Evolutionary conservation across 768 basidiomycete genomes (phyloP).

Genomic region (Panaeolus papilionaceus): DNA sequence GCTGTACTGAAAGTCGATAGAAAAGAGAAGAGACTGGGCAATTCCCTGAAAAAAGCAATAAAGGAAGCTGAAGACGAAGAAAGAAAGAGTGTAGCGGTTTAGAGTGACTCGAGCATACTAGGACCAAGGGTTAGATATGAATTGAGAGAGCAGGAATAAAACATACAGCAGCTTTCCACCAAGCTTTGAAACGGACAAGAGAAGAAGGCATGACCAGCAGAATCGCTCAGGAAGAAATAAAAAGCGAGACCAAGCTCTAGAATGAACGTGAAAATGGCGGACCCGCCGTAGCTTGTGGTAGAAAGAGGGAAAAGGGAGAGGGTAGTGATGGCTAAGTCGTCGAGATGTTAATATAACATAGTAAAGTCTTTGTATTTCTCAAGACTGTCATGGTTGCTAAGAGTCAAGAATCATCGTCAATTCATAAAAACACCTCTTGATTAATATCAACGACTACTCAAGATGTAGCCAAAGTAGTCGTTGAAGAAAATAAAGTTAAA

Average conservation of each 20-base stretch:
- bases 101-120: conserved; percentile 47
- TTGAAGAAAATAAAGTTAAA: conserved; percentile 59
- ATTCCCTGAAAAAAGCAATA: conserved; percentile 60
- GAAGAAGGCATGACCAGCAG: conserved; percentile 15
- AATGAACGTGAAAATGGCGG: conserved; percentile 23
- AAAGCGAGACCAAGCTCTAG: conserved; percentile 25
- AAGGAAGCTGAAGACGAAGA: conserved; percentile 56
- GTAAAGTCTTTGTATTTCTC: background rate
- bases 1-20: conserved; percentile 48
- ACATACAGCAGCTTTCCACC: conserved; percentile 26
- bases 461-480: conserved; percentile 35
- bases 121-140: background rate
- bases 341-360: too few species aligned
- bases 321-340: too few species aligned
- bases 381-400: too few species aligned
- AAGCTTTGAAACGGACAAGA: conserved; percentile 26
- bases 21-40: conserved; percentile 54
- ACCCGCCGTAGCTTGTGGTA: conserved; percentile 25
- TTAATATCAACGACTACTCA: conserved; percentile 12
- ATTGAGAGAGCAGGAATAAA: background rate
- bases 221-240: conserved; percentile 20
- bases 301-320: background rate
- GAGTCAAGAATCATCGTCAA: too few species aligned
- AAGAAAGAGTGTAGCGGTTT: conserved; percentile 47
- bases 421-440: too few species aligned